phyloP scores from a whole-genome alignment of 1,284 basidiomycete genomes.

The Cerrena zonata region DNA sequence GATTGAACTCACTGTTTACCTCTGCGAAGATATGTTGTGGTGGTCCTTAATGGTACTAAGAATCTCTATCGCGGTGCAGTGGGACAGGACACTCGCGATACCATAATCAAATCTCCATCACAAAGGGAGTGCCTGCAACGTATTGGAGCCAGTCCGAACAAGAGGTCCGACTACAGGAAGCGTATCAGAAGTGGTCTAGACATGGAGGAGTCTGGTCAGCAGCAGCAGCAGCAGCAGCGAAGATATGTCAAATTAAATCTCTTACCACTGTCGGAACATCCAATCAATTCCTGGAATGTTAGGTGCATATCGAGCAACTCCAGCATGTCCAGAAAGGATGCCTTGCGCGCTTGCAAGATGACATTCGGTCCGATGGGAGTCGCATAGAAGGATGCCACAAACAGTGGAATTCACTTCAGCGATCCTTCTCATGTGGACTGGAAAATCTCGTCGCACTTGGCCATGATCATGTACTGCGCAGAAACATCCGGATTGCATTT shows the following conservation, averaged over 20 bases:
- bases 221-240: conserved; percentile 12
- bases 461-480: conserved; percentile 8
- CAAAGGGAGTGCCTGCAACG: conserved; percentile 8
- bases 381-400: conserved; percentile 23
- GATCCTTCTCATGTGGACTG: conserved; percentile 20
- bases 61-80: conserved; percentile 10
- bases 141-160: conserved; percentile 16
- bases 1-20: background rate
- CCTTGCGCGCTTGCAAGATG: conserved; percentile 16
- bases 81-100: conserved; percentile 10
- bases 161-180: conserved; percentile 7
- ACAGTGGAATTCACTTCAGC: conserved; percentile 20
- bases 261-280: too few relatives aligned
- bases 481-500: conserved; percentile 4
- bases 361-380: conserved; percentile 21
- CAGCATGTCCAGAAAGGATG: conserved; percentile 23
- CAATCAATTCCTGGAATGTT: background rate
- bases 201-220: conserved; percentile 20
- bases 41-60: conserved; percentile 4
- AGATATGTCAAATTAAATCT: background rate
- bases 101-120: conserved; percentile 14
- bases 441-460: conserved; percentile 9
- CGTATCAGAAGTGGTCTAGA: conserved; percentile 16
- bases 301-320: conserved; percentile 21
- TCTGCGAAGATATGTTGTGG: conserved; percentile 7